phyloP scores from a whole-genome alignment of 208 protist genomes.

The Vickermania ingenoplastis region DNA sequence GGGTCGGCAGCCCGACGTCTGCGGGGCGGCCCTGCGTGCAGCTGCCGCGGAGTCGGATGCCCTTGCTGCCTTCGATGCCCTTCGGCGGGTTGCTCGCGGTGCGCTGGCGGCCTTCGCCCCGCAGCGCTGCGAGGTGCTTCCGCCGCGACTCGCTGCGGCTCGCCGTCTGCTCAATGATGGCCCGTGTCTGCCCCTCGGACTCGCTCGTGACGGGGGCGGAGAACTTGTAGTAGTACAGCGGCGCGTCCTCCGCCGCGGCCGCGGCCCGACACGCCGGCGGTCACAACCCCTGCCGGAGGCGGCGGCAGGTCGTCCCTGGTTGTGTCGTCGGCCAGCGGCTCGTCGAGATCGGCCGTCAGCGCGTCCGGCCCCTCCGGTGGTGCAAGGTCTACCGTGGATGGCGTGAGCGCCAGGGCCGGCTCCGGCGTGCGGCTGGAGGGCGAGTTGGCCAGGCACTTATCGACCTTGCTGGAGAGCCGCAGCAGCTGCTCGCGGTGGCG shows the following conservation, averaged over 20 bases:
- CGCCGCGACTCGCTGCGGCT: slow-evolving; percentile 23
- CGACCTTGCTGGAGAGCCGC: neutral
- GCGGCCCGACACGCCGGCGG: too few relatives aligned
- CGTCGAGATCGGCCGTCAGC: neutral
- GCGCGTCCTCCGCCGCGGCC: neutral
- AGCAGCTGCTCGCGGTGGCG: neutral
- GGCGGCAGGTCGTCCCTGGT: neutral
- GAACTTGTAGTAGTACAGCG: slow-evolving; percentile 1
- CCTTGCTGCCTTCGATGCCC: neutral
- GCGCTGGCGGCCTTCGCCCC: neutral
- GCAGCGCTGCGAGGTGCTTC: slow-evolving; percentile 15
- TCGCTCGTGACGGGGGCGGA: neutral
- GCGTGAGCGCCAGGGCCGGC: too few relatives aligned
- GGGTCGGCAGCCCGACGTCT: neutral
- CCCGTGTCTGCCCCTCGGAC: neutral
- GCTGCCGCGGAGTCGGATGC: neutral
- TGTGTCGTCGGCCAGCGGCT: neutral
- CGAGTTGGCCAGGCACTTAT: too few relatives aligned
- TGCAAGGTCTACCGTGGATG: too few relatives aligned
- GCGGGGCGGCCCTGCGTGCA: neutral
- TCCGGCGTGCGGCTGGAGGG: too few relatives aligned
- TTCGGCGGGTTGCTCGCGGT: neutral
- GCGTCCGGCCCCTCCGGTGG: neutral
- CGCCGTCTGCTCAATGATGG: slow-evolving; percentile 9
- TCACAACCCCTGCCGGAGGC: too few relatives aligned